These are phyloP conservation scores for Citeromyces nyonsensis DNA, from an alignment of 805 yeast genomes.

Conservation along the genomic window DNA sequence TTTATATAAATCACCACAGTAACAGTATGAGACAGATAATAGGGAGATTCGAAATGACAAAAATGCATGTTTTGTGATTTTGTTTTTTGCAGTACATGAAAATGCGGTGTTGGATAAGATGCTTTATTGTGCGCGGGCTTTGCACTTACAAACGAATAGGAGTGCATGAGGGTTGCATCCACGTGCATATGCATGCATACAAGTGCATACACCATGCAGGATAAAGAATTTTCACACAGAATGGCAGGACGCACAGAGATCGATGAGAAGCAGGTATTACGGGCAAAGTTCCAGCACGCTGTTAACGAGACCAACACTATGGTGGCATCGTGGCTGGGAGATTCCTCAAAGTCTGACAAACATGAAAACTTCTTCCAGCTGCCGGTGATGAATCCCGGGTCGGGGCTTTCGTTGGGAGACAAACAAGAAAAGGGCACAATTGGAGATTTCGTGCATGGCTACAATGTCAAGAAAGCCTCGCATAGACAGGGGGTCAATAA, in stretches of 20 bases:
- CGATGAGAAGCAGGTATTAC: conserved; percentile 23
- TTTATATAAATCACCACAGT: too few relatives aligned
- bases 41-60: too few relatives aligned
- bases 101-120: too few relatives aligned
- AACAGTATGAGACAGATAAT: too few relatives aligned
- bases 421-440: conserved; percentile 3
- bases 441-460: conserved; percentile 6
- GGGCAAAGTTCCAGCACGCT: conserved; percentile 21
- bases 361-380: conserved; percentile 2
- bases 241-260: conserved; percentile 16
- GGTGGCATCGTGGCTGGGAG: conserved; percentile 16
- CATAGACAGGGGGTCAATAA: conserved; percentile 3
- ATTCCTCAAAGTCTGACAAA: neutral
- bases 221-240: conserved; percentile 1
- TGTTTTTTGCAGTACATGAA: too few relatives aligned
- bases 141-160: too few relatives aligned
- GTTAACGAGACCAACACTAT: conserved; percentile 13
- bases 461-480: conserved; percentile 1
- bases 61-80: too few relatives aligned
- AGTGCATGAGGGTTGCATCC: neutral
- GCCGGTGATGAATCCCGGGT: conserved; percentile 6
- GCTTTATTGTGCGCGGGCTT: too few relatives aligned
- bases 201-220: neutral
- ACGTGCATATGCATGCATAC: neutral
- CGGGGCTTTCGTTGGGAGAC: conserved; percentile 4